Conservation (phyloP, 148 eudicot species). For the Nyssa sinensis region DNA sequence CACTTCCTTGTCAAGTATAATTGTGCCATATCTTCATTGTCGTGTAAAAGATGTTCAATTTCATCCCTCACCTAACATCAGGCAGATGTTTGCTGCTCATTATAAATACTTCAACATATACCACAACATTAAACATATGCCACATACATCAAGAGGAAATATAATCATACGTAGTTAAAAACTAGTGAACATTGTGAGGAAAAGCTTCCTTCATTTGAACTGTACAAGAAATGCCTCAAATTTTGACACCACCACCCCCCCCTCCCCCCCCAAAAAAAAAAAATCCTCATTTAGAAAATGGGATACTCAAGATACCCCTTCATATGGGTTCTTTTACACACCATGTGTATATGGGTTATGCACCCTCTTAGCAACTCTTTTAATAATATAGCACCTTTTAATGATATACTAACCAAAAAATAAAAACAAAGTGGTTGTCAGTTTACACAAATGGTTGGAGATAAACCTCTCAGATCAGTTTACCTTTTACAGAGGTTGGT, state of each 20-base stretch:
- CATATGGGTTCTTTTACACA: too few species aligned
- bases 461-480: too few species aligned
- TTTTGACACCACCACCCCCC: not conserved
- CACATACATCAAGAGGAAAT: not conserved
- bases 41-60: constrained; percentile 96
- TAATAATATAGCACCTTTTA: too few species aligned
- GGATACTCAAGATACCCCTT: too few species aligned
- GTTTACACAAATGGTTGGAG: too few species aligned
- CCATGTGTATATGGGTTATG: too few species aligned
- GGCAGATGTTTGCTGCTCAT: not conserved
- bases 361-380: too few species aligned
- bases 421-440: too few species aligned
- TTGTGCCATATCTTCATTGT: constrained; percentile 94
- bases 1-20: constrained; percentile 81
- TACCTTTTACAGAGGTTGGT: too few species aligned
- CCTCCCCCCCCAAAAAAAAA: too few species aligned
- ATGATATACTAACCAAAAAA: too few species aligned
- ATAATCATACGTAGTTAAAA: not conserved
- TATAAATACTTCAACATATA: not conserved
- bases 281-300: too few species aligned
- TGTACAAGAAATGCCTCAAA: not conserved
- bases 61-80: constrained; percentile 89
- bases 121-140: not conserved
- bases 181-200: not conserved
- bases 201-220: not conserved